Evolutionary conservation across 352 stramenopile species (phyloP), one percentile per base, ranked within the genome.

Genomic region (Phytophthora fragariaefolia): DNA sequence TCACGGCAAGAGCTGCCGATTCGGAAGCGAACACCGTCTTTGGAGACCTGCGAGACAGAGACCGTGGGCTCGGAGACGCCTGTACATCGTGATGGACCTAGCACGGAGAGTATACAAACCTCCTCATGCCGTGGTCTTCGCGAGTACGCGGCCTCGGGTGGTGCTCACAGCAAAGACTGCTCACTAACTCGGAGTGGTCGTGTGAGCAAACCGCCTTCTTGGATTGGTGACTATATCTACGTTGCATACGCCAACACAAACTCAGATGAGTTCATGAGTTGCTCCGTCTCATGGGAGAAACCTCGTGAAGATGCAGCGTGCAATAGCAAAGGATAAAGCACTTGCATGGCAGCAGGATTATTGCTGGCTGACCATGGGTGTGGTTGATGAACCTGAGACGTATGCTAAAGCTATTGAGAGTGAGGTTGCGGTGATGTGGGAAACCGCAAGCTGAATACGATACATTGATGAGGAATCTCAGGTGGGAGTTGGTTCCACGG

Each of bases 181-280:
- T 34, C 51, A 38, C 20, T 58, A 36, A 58, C 23, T n/a, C 32
- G 32, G 51, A 58, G 51, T 22, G 51, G 51, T 49, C 23, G 51
- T 30, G 13, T 24, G 6, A 58, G 51, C 51, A 58, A 38, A 38
- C 32, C 51, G 51, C 49, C 49, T 5, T 32, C 49, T 12, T 58
- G 36, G 51, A 49, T 58, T 26, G 51, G 51, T 3, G 51, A 58
- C 26, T 58, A 48, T 6, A 58, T 48, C 51, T 27, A 58, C 23
- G 10, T 58, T 32, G 34, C 9, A 32, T 58, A 58, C 34, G 24
- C 51, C 1, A 36, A 9, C 2, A 38, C 36, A 1, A 58, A 58
- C 22, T 15, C 32, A 10, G 12, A 34, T 38, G 20, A 58, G 2
- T 34, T 4, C 7, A 22, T 38, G 30, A 38, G 51, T 18, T 20